phyloP scores from a whole-genome alignment of 2,329 filamentous ascomycete genomes.

The Diatrype stigma region DNA sequence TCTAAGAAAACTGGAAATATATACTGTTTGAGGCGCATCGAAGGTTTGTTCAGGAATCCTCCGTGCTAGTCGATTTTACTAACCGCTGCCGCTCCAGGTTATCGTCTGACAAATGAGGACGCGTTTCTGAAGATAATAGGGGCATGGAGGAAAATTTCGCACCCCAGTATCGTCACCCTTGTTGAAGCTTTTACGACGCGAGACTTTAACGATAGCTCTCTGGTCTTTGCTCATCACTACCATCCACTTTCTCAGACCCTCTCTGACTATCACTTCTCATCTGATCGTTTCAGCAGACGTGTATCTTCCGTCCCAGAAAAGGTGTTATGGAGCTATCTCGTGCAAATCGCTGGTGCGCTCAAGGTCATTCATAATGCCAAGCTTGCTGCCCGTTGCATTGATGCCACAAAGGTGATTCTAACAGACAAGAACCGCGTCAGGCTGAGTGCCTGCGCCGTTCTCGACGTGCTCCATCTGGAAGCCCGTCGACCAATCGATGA shows the following conservation, averaged over 20 bases:
- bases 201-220: conserved; percentile 88
- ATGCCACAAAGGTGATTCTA: conserved; percentile 81
- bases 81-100: conserved; percentile 47
- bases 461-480: conserved; percentile 86
- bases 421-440: conserved; percentile 89
- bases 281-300: conserved; percentile 41
- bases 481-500: conserved; percentile 64
- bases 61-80: conserved; percentile 1
- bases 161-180: conserved; percentile 76
- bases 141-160: conserved; percentile 82
- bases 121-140: conserved; percentile 75
- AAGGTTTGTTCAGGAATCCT: conserved; percentile 47
- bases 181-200: conserved; percentile 92
- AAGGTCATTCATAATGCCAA: conserved; percentile 78
- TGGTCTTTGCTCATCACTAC: conserved; percentile 92
- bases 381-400: conserved; percentile 80
- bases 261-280: conserved; percentile 70
- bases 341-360: conserved; percentile 84
- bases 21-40: conserved; percentile 83
- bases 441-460: conserved; percentile 79
- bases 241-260: conserved; percentile 88
- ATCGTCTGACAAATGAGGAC: conserved; percentile 81
- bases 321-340: conserved; percentile 84
- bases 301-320: conserved; percentile 60
- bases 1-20: conserved; percentile 83